Base-by-base conservation (phyloP, 768 basidiomycete species). In the Mrakia frigida region DNA sequence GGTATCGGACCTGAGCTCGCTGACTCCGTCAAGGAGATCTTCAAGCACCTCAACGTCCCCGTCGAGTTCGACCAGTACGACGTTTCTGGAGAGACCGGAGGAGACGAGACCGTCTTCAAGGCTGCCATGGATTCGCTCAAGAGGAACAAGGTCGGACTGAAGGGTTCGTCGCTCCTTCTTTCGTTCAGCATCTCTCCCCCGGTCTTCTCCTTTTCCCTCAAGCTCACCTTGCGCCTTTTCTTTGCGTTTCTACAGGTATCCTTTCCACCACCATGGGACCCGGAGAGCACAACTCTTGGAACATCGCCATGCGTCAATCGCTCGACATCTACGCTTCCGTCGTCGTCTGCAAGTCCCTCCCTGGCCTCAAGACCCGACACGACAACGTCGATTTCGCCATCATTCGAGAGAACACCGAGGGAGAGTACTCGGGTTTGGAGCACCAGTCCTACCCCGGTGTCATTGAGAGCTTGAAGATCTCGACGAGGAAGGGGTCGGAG, bases 391-490 rank as follows among this genome's bases (percentile, higher is more conserved):
- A 99, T 85, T 97, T 98, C 83, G 95, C 93, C 81, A 95, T 99
- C 84, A 98, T 99, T 82, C 94, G 97, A 85, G 97, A 99, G 85
- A 99, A 99, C 86, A 99, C 97, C 23, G 97, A 99, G 87, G 97
- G 97, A 79, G 97, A 99, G 86, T 99, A 99, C 86, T 97, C 95
- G 79, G 97, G 97, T 67, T 86, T 99, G 78, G 97, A 99, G 84
- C 97, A 99, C 85, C 92, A 94, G 86, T 93, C 92, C 82, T 97
- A 91, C 84, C 97, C 97, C 16, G 97, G 97, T 83, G 97, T 99
- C 79, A 97, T 99, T 60, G 97, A 99, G 86, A 92, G 89, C 83
- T 87, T 99, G 85, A 99, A 99, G 86, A 93, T 99, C 73, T 95
- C 93, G 78, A 98, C 97, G 18, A 89, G 91, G 70, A 89, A 91